Evolutionary conservation across 139 green algal species (phyloP), one percentile per base, ranked within the genome.

Genomic region (Chlorella sp.): DNA sequence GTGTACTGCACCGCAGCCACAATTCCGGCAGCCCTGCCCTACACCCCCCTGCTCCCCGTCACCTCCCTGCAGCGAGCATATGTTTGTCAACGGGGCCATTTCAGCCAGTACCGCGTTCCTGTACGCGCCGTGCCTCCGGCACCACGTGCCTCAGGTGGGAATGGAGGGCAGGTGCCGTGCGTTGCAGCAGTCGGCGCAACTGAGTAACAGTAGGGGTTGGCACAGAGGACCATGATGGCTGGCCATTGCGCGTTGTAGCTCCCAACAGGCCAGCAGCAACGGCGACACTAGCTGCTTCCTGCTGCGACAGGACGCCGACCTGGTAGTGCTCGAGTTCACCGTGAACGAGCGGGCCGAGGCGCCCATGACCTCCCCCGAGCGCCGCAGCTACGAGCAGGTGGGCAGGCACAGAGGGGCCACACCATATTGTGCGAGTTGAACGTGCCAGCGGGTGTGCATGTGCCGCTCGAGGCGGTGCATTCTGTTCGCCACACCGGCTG

Each of bases 351-450:
- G 76, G 1, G 28, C 38, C 17, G 76, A 81, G 20, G 76, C 76
- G 34, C 76, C 76, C 36, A 72, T 81, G 54, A 69, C 51, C 0
- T 81, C 76, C 11, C 36, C 38, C 34, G 76, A 81, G 76, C 76
- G 76, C 36, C 76, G 76, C 76, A 38, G n/a, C 76, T 81, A 56
- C 48, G 76, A 81, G 76, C 76, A 81, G 76, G 54, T 81, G 51
- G 4, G 40, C 17, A 36, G 76, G 1, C 76, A 58, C 24, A 58
- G 69, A 34, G 38, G 68, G 46, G 4, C 46, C 74, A 46, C 30
- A 48, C 74, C 46, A 14, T 80, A 43, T 80, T 13, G 28, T 80
- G 48, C 74, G n/a, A n/a, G n/a, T 80, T 32, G 48, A 80, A 32
- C 48, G 44, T 32, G 67, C 67, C 65, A 68, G 60, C 28, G 13